These are phyloP conservation scores for Conticribra guillardii DNA, from an alignment of 108 stramenopile species.

Conservation along the genomic window DNA sequence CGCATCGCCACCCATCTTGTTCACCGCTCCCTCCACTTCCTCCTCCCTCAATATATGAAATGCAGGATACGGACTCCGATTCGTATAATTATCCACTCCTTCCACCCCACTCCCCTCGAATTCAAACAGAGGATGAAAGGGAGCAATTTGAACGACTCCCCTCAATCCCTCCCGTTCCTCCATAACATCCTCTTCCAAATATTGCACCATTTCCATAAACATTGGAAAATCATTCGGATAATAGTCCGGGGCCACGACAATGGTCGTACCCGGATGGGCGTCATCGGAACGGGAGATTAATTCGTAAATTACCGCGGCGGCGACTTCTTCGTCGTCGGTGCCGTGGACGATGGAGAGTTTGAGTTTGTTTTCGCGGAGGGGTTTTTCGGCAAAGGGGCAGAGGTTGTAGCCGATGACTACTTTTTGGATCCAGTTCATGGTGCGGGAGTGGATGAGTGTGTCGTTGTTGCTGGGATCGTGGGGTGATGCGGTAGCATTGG, in stretches of 20 bases:
- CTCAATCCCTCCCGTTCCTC: constrained; percentile 54
- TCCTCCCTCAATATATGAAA: constrained; percentile 85
- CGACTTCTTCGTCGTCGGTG: constrained; percentile 49
- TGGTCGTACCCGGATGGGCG: constrained; percentile 56
- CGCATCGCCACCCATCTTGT: constrained; percentile 73
- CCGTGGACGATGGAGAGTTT: constrained; percentile 58
- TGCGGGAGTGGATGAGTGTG: too few species aligned
- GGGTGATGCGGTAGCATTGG: too few species aligned
- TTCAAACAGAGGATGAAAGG: constrained; percentile 81
- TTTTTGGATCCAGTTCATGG: too few species aligned
- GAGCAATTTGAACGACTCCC: constrained; percentile 71
- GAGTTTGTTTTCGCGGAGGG: constrained; percentile 51
- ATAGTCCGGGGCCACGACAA: constrained; percentile 78
- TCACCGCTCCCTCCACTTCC: constrained; percentile 73
- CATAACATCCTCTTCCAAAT: constrained; percentile 58
- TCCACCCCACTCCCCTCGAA: constrained; percentile 52
- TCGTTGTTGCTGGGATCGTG: too few species aligned
- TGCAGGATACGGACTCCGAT: constrained; percentile 80
- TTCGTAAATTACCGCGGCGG: constrained; percentile 55
- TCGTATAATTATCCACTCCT: constrained; percentile 72
- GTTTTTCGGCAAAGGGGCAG: constrained; percentile 83
- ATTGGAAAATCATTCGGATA: constrained; percentile 60
- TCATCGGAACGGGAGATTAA: constrained; percentile 27
- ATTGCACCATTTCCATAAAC: constrained; percentile 59
- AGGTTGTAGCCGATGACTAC: constrained; percentile 77